These are phyloP conservation scores for Globisporangium barbulae DNA, from an alignment of 352 stramenopile species.

Conservation along the genomic window DNA sequence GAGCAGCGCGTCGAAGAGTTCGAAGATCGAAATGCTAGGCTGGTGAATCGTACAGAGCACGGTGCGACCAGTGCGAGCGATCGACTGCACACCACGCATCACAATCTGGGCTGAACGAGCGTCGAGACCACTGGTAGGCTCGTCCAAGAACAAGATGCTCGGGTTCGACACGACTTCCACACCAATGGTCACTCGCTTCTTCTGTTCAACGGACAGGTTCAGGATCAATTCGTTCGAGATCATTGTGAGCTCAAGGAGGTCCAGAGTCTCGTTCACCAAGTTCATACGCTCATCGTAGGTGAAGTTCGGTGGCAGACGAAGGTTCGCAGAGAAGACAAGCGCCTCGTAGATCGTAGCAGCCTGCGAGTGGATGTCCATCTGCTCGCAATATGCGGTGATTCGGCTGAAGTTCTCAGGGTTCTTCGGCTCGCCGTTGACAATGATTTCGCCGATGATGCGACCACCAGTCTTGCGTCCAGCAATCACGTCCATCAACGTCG, in stretches of 20 bases:
- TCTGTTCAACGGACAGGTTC: conserved; percentile 83
- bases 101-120: conserved; percentile 82
- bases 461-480: conserved; percentile 46
- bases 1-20: conserved; percentile 90
- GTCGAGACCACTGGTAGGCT: conserved; percentile 90
- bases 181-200: conserved; percentile 93
- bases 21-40: conserved; percentile 88
- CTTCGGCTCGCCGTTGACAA: conserved; percentile 77
- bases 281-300: conserved; percentile 74
- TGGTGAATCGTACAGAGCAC: conserved; percentile 71
- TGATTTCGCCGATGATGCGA: conserved; percentile 68
- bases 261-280: conserved; percentile 70
- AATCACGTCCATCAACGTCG: conserved; percentile 51
- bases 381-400: conserved; percentile 42
- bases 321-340: conserved; percentile 23
- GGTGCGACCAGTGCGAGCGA: conserved; percentile 81
- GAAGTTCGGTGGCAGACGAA: conserved; percentile 90
- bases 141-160: conserved; percentile 93
- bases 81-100: conserved; percentile 79
- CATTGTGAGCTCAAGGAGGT: conserved; percentile 46
- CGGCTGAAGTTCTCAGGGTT: conserved; percentile 25
- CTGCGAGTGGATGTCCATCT: conserved; percentile 89
- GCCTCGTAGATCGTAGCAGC: conserved; percentile 81
- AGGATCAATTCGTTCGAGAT: conserved; percentile 47
- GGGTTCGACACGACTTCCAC: conserved; percentile 92